Conservation (phyloP, 2,329 filamentous ascomycete genomes). For the Clarireedia paspali region DNA sequence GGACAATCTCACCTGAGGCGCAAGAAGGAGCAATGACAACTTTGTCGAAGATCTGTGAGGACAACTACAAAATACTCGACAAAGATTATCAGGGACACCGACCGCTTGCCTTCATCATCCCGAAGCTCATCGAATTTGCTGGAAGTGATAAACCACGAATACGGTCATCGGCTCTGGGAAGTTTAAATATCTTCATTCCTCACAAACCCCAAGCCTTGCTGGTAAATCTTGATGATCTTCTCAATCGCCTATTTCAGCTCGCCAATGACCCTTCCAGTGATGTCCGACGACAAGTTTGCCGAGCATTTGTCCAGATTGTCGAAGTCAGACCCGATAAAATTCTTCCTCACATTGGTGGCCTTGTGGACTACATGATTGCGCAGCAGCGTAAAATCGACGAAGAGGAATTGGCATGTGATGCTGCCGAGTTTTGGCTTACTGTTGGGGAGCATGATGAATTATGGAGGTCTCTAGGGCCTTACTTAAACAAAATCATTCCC, state of each 20-base stretch:
- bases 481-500: slow-evolving; percentile 78
- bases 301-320: slow-evolving; percentile 85
- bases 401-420: slow-evolving; percentile 84
- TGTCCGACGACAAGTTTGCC: slow-evolving; percentile 86
- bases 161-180: slow-evolving; percentile 68
- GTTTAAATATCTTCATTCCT: slow-evolving; percentile 87
- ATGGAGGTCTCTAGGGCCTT: slow-evolving; percentile 67
- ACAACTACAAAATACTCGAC: slow-evolving; percentile 81
- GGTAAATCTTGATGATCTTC: slow-evolving; percentile 69
- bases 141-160: slow-evolving; percentile 69
- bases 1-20: slow-evolving; percentile 59
- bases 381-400: slow-evolving; percentile 80
- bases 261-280: slow-evolving; percentile 70
- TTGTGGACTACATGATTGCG: slow-evolving; percentile 87
- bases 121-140: slow-evolving; percentile 83
- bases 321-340: slow-evolving; percentile 88
- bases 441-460: slow-evolving; percentile 81
- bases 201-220: slow-evolving; percentile 77
- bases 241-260: slow-evolving; percentile 76
- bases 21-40: slow-evolving; percentile 94
- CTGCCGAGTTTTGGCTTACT: slow-evolving; percentile 95
- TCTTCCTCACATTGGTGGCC: slow-evolving; percentile 73
- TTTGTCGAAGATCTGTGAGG: slow-evolving; percentile 91
- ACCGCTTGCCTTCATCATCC: slow-evolving; percentile 80
- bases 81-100: slow-evolving; percentile 82